phyloP scores from a whole-genome alignment of 345 rosid genomes.

The Cardiospermum halicacabum region DNA sequence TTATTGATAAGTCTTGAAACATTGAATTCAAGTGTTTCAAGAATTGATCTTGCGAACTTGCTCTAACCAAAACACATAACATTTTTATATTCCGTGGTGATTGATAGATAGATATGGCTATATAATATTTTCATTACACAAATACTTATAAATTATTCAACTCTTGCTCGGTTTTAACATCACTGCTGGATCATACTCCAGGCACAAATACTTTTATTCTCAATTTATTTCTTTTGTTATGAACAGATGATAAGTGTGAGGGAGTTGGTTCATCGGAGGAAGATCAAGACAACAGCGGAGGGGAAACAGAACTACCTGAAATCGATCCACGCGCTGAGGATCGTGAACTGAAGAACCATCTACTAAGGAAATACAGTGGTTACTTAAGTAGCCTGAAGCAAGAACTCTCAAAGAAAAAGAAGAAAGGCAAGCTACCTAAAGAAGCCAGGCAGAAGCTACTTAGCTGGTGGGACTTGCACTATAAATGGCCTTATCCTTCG shows the following conservation, averaged over 20 bases:
- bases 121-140: too few species aligned
- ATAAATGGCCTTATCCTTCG: slow-evolving; percentile 99
- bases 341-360: slow-evolving; percentile 86
- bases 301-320: slow-evolving; percentile 77
- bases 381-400: slow-evolving; percentile 93
- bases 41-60: too few species aligned
- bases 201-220: too few species aligned
- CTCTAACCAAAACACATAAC: too few species aligned
- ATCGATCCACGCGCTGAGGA: slow-evolving; percentile 95
- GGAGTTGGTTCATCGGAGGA: slow-evolving; percentile 82
- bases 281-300: slow-evolving; percentile 75
- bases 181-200: too few species aligned
- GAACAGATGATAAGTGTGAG: slow-evolving; percentile 76
- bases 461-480: slow-evolving; percentile 97
- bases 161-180: too few species aligned
- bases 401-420: slow-evolving; percentile 95
- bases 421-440: slow-evolving; percentile 97
- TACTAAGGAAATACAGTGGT: slow-evolving; percentile 88
- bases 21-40: too few species aligned
- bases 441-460: slow-evolving; percentile 99
- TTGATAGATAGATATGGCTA: too few species aligned
- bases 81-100: too few species aligned
- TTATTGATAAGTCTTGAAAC: too few species aligned
- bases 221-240: slow-evolving; percentile 4
- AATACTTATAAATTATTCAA: too few species aligned